Evolutionary conservation across 306 rosid genomes (phyloP).

Genomic region (Begonia fuchsioides): DNA sequence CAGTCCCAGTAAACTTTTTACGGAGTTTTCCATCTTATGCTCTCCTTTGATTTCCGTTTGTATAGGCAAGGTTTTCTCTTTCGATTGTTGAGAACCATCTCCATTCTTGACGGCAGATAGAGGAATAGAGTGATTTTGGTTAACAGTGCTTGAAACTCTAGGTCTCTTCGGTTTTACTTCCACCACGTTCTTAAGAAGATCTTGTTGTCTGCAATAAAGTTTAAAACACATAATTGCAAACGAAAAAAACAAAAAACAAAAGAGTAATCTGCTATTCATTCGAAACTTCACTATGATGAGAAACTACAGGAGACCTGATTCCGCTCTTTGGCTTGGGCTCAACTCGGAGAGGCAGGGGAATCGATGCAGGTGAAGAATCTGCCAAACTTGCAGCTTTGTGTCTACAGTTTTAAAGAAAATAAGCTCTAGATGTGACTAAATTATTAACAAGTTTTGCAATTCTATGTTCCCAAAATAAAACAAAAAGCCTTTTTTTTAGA

Average conservation of each 20-base stretch:
- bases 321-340: conserved; percentile 94
- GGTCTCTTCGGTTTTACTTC: conserved; percentile 87
- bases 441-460: no score
- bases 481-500: neutral
- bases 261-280: neutral
- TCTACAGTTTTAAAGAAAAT: conserved; percentile 40
- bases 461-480: no score
- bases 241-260: neutral
- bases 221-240: neutral
- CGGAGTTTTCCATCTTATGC: conserved; percentile 25
- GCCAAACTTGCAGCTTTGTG: conserved; percentile 84
- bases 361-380: conserved; percentile 80
- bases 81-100: conserved; percentile 14
- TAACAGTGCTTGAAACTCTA: conserved; percentile 27
- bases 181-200: conserved; percentile 66
- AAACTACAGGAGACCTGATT: conserved; percentile 47
- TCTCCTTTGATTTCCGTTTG: conserved; percentile 20
- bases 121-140: conserved; percentile 17
- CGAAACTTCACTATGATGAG: neutral
- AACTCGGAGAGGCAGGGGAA: conserved; percentile 69
- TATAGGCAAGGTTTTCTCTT: conserved; percentile 12
- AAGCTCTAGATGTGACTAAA: neutral
- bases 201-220: conserved; percentile 59
- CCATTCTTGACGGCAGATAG: conserved; percentile 13
- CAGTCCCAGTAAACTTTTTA: conserved; percentile 58